These are phyloP conservation scores for Agroathelia rolfsii DNA, from an alignment of 1,284 basidiomycete species.

Conservation along the genomic window DNA sequence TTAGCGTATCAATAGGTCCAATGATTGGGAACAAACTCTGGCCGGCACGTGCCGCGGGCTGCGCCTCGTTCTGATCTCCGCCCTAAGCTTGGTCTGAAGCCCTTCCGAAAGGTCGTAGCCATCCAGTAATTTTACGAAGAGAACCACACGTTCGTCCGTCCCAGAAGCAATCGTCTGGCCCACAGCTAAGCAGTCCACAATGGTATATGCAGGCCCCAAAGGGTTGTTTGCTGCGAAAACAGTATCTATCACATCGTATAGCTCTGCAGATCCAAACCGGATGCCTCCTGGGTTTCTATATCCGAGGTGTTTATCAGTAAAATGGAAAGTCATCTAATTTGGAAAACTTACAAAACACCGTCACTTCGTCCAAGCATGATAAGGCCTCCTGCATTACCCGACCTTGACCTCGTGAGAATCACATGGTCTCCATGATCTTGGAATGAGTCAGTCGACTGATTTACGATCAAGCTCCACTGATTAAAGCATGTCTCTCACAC, in stretches of 20 bases:
- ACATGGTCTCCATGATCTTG: constrained; percentile 78
- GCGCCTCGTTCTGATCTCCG: constrained; percentile 53
- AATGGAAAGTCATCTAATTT: constrained; percentile 7
- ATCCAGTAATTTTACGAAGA: constrained; percentile 67
- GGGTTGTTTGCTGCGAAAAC: constrained; percentile 36
- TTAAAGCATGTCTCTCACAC: constrained; percentile 44
- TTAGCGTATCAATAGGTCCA: constrained; percentile 4
- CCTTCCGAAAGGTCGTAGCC: constrained; percentile 40
- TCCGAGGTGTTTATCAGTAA: constrained; percentile 15
- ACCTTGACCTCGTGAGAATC: constrained; percentile 52
- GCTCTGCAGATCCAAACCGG: constrained; percentile 77
- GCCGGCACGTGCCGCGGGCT: constrained; percentile 71
- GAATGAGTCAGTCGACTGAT: constrained; percentile 10
- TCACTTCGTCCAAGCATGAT: constrained; percentile 81
- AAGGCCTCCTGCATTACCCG: constrained; percentile 67
- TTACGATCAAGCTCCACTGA: constrained; percentile 7
- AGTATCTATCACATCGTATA: constrained; percentile 75
- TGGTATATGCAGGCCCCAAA: constrained; percentile 29
- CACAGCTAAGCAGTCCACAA: constrained; percentile 69
- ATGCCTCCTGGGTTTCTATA: constrained; percentile 74
- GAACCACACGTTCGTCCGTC: constrained; percentile 73
- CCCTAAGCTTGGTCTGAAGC: constrained; percentile 49
- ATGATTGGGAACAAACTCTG: constrained; percentile 31
- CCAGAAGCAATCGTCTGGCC: constrained; percentile 65
- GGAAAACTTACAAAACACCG: constrained; percentile 56